These are phyloP conservation scores for Botrytis paeoniae DNA, from an alignment of 2,329 filamentous ascomycete species.

Conservation along the genomic window DNA sequence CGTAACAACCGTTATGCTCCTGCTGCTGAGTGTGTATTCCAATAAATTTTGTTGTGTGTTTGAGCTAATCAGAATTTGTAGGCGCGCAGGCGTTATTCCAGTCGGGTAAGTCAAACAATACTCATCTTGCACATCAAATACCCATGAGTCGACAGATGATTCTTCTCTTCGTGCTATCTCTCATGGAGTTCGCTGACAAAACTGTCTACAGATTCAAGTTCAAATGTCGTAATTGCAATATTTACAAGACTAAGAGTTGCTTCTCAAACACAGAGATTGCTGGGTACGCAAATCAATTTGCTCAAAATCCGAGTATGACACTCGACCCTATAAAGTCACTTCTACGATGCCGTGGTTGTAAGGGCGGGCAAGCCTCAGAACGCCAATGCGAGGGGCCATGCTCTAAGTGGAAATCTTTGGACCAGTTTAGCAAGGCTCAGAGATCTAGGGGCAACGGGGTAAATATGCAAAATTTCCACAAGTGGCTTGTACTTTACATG, in stretches of 20 bases:
- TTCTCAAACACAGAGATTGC: constrained; percentile 51
- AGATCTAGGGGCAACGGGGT: constrained; percentile 39
- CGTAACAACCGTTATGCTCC: neutral
- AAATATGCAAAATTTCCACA: neutral
- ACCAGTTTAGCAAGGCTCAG: constrained; percentile 48
- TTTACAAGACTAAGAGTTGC: constrained; percentile 36
- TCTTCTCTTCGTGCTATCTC: neutral
- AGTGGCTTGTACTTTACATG: neutral
- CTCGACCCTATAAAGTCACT: constrained; percentile 26
- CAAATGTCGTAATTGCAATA: constrained; percentile 16
- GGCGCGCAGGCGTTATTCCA: neutral
- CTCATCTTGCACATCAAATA: neutral
- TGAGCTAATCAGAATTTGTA: neutral
- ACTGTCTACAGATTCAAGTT: constrained; percentile 14
- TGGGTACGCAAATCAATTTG: constrained; percentile 29
- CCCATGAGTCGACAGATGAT: neutral
- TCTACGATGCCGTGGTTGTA: constrained; percentile 45
- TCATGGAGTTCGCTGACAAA: neutral
- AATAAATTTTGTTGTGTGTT: neutral
- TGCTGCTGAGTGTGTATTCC: neutral
- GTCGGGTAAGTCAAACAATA: neutral
- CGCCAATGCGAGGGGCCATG: constrained; percentile 48
- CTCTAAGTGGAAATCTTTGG: constrained; percentile 44
- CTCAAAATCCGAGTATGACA: constrained; percentile 19
- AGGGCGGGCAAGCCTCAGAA: constrained; percentile 44